These are phyloP conservation scores for Claviceps sp. DNA, from an alignment of 2,329 filamentous ascomycete genomes.

Conservation along the genomic window DNA sequence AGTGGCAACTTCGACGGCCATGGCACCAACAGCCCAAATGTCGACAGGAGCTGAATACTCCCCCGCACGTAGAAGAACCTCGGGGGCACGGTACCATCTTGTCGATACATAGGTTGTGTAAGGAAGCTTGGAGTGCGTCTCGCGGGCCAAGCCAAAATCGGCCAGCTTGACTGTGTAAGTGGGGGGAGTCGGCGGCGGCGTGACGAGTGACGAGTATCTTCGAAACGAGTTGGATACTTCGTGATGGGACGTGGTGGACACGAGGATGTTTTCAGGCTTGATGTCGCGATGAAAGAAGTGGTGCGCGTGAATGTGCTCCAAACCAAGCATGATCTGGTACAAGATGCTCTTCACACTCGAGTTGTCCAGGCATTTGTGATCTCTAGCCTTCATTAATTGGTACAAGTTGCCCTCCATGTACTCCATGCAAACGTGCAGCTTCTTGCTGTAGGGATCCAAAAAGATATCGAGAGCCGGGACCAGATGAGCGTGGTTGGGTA, in stretches of 20 bases:
- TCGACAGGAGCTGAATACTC: slow-evolving; percentile 97
- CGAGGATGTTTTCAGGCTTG: slow-evolving; percentile 96
- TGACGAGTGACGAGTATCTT: slow-evolving; percentile 84
- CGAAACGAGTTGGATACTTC: slow-evolving; percentile 78
- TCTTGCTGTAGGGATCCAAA: slow-evolving; percentile 87
- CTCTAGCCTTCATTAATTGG: slow-evolving; percentile 95
- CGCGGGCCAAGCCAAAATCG: slow-evolving; percentile 92
- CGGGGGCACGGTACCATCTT: slow-evolving; percentile 92
- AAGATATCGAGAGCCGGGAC: slow-evolving; percentile 98
- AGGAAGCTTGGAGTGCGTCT: slow-evolving; percentile 89
- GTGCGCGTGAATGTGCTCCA: slow-evolving; percentile 95
- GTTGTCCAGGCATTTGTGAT: slow-evolving; percentile 86
- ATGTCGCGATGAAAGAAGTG: slow-evolving; percentile 98
- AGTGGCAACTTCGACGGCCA: slow-evolving; percentile 96
- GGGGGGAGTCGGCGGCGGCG: slow-evolving; percentile 86
- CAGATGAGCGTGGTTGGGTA: slow-evolving; percentile 78
- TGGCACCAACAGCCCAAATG: slow-evolving; percentile 96
- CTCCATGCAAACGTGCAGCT: slow-evolving; percentile 97
- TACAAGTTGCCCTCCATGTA: slow-evolving; percentile 99
- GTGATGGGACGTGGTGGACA: slow-evolving; percentile 75
- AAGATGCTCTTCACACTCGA: slow-evolving; percentile 93
- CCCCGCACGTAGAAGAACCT: slow-evolving; percentile 83
- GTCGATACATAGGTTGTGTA: slow-evolving; percentile 99
- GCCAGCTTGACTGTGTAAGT: slow-evolving; percentile 96
- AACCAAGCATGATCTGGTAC: slow-evolving; percentile 88